Conservation (phyloP, 345 rosid genomes). For the Salix viminalis region DNA sequence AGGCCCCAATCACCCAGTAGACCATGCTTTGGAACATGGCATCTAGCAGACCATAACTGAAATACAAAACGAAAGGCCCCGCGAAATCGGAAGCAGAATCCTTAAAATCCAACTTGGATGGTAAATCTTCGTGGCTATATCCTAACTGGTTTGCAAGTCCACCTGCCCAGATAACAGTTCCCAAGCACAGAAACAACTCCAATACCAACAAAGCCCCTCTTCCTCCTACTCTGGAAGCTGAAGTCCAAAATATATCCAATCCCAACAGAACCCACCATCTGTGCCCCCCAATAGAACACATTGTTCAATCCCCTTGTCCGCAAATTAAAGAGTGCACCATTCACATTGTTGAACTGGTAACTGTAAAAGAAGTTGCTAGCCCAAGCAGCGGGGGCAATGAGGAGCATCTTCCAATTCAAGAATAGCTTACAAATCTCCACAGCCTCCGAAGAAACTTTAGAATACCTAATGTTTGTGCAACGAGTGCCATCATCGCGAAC, state of each 20-base stretch:
- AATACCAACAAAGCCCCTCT: constrained; percentile 69
- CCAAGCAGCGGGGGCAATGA: constrained; percentile 81
- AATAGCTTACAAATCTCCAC: constrained; percentile 49
- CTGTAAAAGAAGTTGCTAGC: constrained; percentile 85
- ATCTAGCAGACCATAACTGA: constrained; percentile 78
- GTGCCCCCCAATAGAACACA: constrained; percentile 91
- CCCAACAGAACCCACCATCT: constrained; percentile 68
- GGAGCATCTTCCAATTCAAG: constrained; percentile 63
- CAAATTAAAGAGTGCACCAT: constrained; percentile 53
- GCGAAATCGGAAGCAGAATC: constrained; percentile 51
- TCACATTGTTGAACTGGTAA: constrained; percentile 80
- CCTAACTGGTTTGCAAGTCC: constrained; percentile 67
- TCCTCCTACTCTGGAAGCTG: constrained; percentile 64
- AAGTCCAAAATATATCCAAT: constrained; percentile 78
- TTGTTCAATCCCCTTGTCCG: constrained; percentile 87
- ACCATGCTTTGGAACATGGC: constrained; percentile 36
- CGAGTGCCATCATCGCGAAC: constrained; percentile 46
- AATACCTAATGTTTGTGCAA: constrained; percentile 45
- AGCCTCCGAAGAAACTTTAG: constrained; percentile 34
- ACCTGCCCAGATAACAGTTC: constrained; percentile 72
- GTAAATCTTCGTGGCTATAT: constrained; percentile 36
- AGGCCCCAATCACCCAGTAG: constrained; percentile 88
- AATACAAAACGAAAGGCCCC: constrained; percentile 71
- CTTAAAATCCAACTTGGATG: constrained; percentile 62
- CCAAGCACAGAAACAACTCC: constrained; percentile 54